Percentiles rank a stretch among this genome's conserved stretches.
Evolutionary conservation across 2,329 filamentous ascomycete species (phyloP).

Genomic region (Aspergillus clavatus): DNA sequence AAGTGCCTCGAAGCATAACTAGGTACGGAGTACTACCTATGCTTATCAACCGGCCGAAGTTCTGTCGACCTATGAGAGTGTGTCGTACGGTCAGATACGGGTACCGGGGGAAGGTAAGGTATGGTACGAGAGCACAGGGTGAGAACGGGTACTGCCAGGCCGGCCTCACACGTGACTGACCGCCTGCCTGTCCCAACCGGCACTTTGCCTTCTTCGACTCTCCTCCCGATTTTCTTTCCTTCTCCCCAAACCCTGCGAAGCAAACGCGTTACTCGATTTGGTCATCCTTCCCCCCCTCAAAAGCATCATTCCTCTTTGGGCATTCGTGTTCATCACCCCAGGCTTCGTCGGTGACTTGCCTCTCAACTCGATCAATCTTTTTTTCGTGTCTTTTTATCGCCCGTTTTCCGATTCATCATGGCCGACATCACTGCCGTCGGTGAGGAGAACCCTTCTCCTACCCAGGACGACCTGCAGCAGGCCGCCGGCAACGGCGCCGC

Average conservation of each 20-base stretch:
- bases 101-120: neutral
- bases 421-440: constrained; percentile 77
- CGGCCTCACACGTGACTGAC: constrained; percentile 26
- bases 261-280: constrained; percentile 47
- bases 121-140: neutral
- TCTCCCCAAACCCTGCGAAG: constrained; percentile 40
- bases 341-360: constrained; percentile 13
- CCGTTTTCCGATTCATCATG: constrained; percentile 46
- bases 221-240: constrained; percentile 27
- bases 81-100: neutral
- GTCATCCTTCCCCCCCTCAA: constrained; percentile 36
- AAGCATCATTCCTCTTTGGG: constrained; percentile 45
- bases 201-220: constrained; percentile 35
- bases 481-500: constrained; percentile 62
- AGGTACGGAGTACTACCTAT: no score
- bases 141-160: neutral
- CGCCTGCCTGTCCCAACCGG: constrained; percentile 24
- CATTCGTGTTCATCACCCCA: constrained; percentile 22
- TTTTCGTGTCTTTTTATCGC: constrained; percentile 9
- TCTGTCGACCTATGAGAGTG: no score
- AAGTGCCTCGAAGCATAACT: no score
- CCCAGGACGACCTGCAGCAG: constrained; percentile 64
- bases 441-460: constrained; percentile 67
- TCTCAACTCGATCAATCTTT: constrained; percentile 6
- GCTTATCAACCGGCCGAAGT: no score